A percentile compares a stretch with the other conserved stretches of the same genome.
These are phyloP conservation scores for Penicillium sp. DNA, from an alignment of 2,329 filamentous ascomycete species.

Conservation along the genomic window DNA sequence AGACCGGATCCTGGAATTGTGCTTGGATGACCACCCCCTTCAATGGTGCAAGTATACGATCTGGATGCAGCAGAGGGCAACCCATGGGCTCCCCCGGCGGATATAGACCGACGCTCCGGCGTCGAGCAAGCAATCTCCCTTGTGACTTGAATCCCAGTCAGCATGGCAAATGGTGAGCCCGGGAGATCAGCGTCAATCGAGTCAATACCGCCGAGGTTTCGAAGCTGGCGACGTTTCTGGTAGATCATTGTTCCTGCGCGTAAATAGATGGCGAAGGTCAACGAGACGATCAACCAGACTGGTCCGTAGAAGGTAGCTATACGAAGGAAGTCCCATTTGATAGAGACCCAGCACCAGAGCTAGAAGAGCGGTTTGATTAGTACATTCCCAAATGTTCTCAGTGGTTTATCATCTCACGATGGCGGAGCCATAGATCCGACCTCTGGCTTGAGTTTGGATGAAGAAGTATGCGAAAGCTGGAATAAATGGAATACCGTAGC, in stretches of 20 bases:
- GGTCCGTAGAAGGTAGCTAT: slow-evolving; percentile 70
- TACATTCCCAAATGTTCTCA: not conserved
- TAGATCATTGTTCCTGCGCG: slow-evolving; percentile 42
- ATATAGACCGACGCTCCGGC: slow-evolving; percentile 10
- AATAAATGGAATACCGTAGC: slow-evolving; percentile 73
- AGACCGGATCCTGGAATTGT: not conserved
- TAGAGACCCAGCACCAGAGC: slow-evolving; percentile 79
- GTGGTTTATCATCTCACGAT: slow-evolving; percentile 44
- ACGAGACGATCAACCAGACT: slow-evolving; percentile 44
- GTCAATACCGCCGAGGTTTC: slow-evolving; percentile 54
- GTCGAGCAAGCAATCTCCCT: slow-evolving; percentile 46
- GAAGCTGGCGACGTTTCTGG: slow-evolving; percentile 63
- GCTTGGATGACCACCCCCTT: slow-evolving; percentile 19
- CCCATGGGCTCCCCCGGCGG: slow-evolving; percentile 3
- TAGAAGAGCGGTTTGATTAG: slow-evolving; percentile 20
- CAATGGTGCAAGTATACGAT: slow-evolving; percentile 37
- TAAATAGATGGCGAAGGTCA: slow-evolving; percentile 44
- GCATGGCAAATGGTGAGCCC: slow-evolving; percentile 48
- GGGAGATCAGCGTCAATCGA: slow-evolving; percentile 44
- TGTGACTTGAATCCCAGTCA: slow-evolving; percentile 66
- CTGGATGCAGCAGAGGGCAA: slow-evolving; percentile 11
- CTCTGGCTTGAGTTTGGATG: slow-evolving; percentile 53
- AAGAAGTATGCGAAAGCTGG: slow-evolving; percentile 70
- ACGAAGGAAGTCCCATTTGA: slow-evolving; percentile 69
- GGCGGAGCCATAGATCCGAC: slow-evolving; percentile 72